Evolutionary conservation across 2,329 filamentous ascomycete genomes (phyloP).

Genomic region (Trichoderma koningii): DNA sequence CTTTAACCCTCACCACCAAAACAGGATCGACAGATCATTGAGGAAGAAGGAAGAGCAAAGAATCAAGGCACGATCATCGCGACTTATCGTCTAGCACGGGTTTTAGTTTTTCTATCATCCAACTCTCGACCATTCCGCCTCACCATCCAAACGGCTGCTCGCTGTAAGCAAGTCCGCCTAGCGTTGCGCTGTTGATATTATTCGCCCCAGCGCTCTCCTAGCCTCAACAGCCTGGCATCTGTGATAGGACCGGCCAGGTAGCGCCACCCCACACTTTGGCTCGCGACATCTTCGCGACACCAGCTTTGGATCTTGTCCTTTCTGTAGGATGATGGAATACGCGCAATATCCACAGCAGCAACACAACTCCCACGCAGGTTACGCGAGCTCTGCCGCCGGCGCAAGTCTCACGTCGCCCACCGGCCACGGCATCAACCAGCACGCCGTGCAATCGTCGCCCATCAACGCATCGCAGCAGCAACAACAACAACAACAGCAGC

Average conservation of each 20-base stretch:
- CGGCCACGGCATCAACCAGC: constrained; percentile 67
- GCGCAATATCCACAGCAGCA: constrained; percentile 70
- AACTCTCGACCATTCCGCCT: constrained; percentile 33
- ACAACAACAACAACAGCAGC: constrained; percentile 41
- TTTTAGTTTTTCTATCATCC: constrained; percentile 7
- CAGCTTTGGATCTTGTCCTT: constrained; percentile 32
- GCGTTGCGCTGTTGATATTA: constrained; percentile 28
- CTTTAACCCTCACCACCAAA: constrained; percentile 39
- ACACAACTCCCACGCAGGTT: constrained; percentile 66
- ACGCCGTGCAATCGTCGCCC: constrained; percentile 73
- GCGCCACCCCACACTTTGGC: constrained; percentile 31
- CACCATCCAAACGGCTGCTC: constrained; percentile 22
- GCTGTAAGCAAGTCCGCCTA: constrained; percentile 17
- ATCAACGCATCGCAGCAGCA: constrained; percentile 69
- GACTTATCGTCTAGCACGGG: constrained; percentile 34
- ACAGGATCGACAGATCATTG: background rate
- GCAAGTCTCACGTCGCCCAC: constrained; percentile 73
- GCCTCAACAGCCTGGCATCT: constrained; percentile 21
- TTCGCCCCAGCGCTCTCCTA: constrained; percentile 28
- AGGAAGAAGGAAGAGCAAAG: background rate
- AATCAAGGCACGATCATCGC: background rate
- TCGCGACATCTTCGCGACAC: constrained; percentile 32
- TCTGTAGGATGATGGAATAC: constrained; percentile 68
- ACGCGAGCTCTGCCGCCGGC: constrained; percentile 58
- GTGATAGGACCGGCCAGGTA: constrained; percentile 31